Evolutionary conservation across 1,284 basidiomycete genomes (phyloP).

Genomic region (Sanguinoderma infundibulare): DNA sequence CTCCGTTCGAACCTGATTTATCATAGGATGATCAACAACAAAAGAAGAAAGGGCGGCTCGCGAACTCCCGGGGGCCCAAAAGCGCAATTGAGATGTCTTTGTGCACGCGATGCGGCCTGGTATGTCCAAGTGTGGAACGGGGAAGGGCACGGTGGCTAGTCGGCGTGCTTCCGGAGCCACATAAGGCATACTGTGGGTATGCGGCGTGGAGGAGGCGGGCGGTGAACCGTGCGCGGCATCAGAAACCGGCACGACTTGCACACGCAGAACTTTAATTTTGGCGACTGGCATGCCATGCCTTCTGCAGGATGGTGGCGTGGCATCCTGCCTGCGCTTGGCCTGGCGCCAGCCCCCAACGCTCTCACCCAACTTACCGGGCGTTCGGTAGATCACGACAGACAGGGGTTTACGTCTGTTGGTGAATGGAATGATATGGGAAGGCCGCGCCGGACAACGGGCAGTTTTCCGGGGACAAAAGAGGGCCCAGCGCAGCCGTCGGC

Average conservation of each 20-base stretch:
- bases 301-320: conserved; percentile 2
- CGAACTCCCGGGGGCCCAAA: conserved; percentile 14
- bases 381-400: conserved; percentile 23
- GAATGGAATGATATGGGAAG: conserved; percentile 20
- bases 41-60: conserved; percentile 17
- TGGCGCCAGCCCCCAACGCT: conserved; percentile 16
- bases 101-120: conserved; percentile 11
- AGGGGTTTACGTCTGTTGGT: conserved; percentile 24
- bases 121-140: conserved; percentile 4
- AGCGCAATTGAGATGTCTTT: conserved; percentile 16
- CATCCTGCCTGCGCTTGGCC: conserved; percentile 9
- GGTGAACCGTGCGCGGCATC: conserved; percentile 27
- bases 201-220: conserved; percentile 17
- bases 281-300: conserved; percentile 11
- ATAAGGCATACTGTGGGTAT: conserved; percentile 19
- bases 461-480: neutral
- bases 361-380: conserved; percentile 23
- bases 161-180: conserved; percentile 13
- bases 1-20: conserved; percentile 25
- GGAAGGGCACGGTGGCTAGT: conserved; percentile 18
- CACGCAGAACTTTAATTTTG: conserved; percentile 26
- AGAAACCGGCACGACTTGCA: conserved; percentile 23
- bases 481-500: neutral
- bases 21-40: conserved; percentile 26
- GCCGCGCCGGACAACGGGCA: neutral